Evolutionary conservation across 2,329 filamentous ascomycete species (phyloP), one percentile per base, ranked within the genome.

Genomic region (Juglanconis sp.): DNA sequence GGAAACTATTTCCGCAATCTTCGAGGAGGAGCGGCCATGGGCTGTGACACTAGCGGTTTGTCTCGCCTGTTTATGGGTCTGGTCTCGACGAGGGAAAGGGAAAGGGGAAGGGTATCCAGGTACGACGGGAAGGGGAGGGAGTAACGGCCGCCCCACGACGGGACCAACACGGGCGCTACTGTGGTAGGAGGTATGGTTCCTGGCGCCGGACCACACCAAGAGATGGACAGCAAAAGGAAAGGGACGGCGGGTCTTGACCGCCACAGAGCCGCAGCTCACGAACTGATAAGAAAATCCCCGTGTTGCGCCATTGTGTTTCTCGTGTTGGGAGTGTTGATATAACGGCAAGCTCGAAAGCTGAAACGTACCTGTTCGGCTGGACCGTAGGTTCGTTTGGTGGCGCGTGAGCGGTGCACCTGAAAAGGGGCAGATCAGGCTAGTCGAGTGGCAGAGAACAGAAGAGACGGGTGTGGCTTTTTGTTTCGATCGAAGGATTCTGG

Each of bases 311-410:
- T 24, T 40, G 17, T 48, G 34, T n/a, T 10, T 52, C 11, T 49
- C 50, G 17, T 48, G 32, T 35, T 5, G 10, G 38, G 53, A 53
- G 40, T 49, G 30, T 48, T 35, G 31, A 15, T n/a, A 5, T 36
- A 15, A 42, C 30, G 30, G 42, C 34, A 32, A 49, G 11, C 31
- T 48, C 5, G 36, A 42, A 50, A 36, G 32, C 8, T 52, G 34
- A 32, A 47, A 63, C 61, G 51, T 63, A 63, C 61, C 58, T 55
- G 44, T 42, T 56, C 24, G 50, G 49, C 54, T 57, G 53, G 52
- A 35, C 17, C 31, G 30, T 57, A 47, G 48, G 49, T 57, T 54
- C 50, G 38, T 52, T 57, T 4, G 44, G n/a, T 46, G 13, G 44
- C 46, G 46, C 17, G 24, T 9, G 7, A 32, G 4, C 9, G 24